phyloP scores from a whole-genome alignment of 164 flowering plant genomes.

The Nelumbo lutea region DNA sequence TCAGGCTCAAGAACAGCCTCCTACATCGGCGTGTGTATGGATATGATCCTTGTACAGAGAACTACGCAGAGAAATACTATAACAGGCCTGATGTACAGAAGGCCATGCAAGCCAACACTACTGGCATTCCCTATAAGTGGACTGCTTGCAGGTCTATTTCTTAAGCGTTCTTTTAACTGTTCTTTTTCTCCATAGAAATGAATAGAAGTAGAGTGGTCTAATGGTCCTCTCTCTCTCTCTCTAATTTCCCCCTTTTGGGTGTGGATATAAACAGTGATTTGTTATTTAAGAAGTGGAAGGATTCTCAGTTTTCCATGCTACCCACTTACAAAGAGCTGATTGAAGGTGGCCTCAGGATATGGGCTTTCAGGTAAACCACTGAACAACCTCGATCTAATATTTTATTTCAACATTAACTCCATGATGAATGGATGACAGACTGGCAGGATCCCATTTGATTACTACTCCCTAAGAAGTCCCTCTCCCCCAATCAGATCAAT shows the following conservation, averaged over 20 bases:
- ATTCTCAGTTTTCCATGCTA: conserved; percentile 55
- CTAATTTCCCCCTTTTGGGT: not conserved
- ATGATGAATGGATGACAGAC: too few relatives aligned
- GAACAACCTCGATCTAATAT: too few relatives aligned
- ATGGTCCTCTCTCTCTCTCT: too few relatives aligned
- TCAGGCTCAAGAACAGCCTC: conserved; percentile 49
- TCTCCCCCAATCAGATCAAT: too few relatives aligned
- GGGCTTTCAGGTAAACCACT: conserved; percentile 76
- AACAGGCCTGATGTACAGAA: conserved; percentile 75
- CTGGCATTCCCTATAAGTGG: conserved; percentile 74
- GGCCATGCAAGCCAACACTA: conserved; percentile 73
- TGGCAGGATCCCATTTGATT: too few relatives aligned
- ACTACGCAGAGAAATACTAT: conserved; percentile 70
- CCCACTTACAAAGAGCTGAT: conserved; percentile 70
- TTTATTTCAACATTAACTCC: too few relatives aligned
- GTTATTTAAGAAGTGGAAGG: conserved; percentile 62
- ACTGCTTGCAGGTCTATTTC: conserved; percentile 78
- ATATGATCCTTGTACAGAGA: conserved; percentile 83
- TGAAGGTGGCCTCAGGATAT: conserved; percentile 70
- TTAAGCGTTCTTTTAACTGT: not conserved
- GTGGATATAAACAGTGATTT: conserved; percentile 41
- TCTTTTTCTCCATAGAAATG: not conserved
- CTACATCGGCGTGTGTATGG: conserved; percentile 45
- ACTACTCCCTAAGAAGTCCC: too few relatives aligned
- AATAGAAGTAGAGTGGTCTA: too few relatives aligned